A percentile compares a stretch with the other conserved stretches of the same genome.
phyloP scores from a whole-genome alignment of 768 basidiomycete species.

The Leccinum arenicola region DNA sequence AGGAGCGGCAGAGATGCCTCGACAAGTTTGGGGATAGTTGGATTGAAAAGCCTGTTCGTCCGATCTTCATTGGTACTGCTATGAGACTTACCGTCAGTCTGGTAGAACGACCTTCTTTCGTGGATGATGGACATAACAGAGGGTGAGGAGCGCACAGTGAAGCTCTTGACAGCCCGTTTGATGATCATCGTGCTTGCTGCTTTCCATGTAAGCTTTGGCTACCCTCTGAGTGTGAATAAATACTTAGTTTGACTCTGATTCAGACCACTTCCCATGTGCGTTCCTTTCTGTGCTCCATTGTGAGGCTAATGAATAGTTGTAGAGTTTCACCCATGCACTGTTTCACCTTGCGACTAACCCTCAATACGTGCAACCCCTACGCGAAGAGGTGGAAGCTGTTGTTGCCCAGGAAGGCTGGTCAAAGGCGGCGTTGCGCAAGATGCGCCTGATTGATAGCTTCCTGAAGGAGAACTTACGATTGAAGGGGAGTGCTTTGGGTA shows the following conservation, averaged over 20 bases:
- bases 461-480: neutral
- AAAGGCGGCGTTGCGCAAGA: neutral
- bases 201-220: slow-evolving; percentile 12
- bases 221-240: neutral
- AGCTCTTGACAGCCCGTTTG: neutral
- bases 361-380: neutral
- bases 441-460: neutral
- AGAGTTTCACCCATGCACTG: neutral
- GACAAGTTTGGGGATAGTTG: neutral
- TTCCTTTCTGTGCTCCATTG: neutral
- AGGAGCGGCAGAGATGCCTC: neutral
- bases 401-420: neutral
- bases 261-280: neutral
- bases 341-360: neutral
- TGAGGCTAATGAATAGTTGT: neutral
- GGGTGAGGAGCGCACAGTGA: neutral
- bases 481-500: neutral
- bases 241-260: neutral
- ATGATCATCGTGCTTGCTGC: neutral
- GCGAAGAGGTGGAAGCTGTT: neutral
- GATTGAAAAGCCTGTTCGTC: neutral
- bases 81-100: neutral
- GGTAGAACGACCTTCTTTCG: neutral
- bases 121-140: neutral
- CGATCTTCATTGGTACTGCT: neutral